Evolutionary conservation across 495 filamentous ascomycete genomes (phyloP).

Genomic region (Podospora tetraspora): DNA sequence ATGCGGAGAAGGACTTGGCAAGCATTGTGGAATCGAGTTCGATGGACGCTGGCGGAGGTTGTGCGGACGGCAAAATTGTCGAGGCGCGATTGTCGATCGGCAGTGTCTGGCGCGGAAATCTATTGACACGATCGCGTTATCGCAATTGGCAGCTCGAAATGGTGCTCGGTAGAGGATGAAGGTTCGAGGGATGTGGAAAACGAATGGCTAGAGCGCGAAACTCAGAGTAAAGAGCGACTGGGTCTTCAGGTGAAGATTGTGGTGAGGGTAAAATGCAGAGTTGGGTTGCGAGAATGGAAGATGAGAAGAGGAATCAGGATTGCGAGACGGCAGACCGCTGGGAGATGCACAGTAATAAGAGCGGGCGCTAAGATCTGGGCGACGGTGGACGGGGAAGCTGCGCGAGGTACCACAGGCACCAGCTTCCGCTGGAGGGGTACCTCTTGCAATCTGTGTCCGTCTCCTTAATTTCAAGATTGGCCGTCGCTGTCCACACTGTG

Average conservation of each 20-base stretch:
- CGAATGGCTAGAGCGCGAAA: slow-evolving; percentile 32
- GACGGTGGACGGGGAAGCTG: background rate
- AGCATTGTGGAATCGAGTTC: slow-evolving; percentile 32
- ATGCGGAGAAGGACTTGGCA: slow-evolving; percentile 32
- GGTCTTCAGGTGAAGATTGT: slow-evolving; percentile 19
- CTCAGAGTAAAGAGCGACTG: slow-evolving; percentile 29
- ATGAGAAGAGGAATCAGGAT: slow-evolving; percentile 5
- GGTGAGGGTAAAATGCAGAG: slow-evolving; percentile 5
- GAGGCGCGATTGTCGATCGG: background rate
- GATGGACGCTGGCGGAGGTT: background rate
- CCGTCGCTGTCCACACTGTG: slow-evolving; percentile 1
- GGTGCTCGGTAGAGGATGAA: background rate
- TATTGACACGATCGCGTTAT: background rate
- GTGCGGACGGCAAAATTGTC: background rate
- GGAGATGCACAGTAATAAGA: slow-evolving; percentile 13
- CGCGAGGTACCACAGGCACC: slow-evolving; percentile 16
- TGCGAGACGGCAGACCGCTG: slow-evolving; percentile 7
- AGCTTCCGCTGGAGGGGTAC: slow-evolving; percentile 16
- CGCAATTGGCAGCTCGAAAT: background rate
- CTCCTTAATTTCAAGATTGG: slow-evolving; percentile 33
- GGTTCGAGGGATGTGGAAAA: slow-evolving; percentile 21
- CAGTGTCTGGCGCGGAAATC: background rate
- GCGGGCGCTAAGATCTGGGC: slow-evolving; percentile 16
- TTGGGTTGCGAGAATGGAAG: slow-evolving; percentile 12
- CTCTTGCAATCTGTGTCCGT: slow-evolving; percentile 14